Percentiles rank a stretch among this genome's conserved stretches.
These are phyloP conservation scores for Logfia minima DNA, from an alignment of 129 eudicot genomes.

Conservation along the genomic window DNA sequence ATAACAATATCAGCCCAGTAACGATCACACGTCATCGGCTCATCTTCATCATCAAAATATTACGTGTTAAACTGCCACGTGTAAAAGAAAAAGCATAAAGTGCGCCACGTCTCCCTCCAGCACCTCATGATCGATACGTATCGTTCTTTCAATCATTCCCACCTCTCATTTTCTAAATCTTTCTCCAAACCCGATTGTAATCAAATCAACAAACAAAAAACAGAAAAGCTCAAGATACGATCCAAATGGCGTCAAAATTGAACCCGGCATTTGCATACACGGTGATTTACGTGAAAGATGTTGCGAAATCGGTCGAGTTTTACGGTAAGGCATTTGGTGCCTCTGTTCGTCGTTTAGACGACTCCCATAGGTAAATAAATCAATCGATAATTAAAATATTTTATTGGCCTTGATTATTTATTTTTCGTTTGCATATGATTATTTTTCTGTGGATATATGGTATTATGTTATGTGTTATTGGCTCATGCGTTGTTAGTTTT, in stretches of 20 bases:
- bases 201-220: neutral
- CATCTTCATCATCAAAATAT: neutral
- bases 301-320: slow-evolving; percentile 79
- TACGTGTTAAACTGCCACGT: slow-evolving; percentile 23
- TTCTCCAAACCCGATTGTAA: neutral
- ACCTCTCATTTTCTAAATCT: neutral
- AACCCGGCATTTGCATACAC: slow-evolving; percentile 74
- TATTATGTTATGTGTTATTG: no score
- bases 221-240: neutral
- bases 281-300: slow-evolving; percentile 81
- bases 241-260: slow-evolving; percentile 46
- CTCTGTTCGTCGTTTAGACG: slow-evolving; percentile 69
- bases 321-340: slow-evolving; percentile 83
- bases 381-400: neutral
- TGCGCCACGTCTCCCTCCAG: slow-evolving; percentile 24
- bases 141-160: neutral
- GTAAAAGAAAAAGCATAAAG: neutral
- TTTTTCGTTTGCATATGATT: no score
- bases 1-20: no score
- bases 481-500: no score
- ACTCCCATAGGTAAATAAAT: slow-evolving; percentile 51
- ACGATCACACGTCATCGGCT: neutral
- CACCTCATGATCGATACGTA: slow-evolving; percentile 16
- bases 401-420: no score
- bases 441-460: no score